phyloP scores from a whole-genome alignment of 805 yeast genomes.

The Pichia heedii region DNA sequence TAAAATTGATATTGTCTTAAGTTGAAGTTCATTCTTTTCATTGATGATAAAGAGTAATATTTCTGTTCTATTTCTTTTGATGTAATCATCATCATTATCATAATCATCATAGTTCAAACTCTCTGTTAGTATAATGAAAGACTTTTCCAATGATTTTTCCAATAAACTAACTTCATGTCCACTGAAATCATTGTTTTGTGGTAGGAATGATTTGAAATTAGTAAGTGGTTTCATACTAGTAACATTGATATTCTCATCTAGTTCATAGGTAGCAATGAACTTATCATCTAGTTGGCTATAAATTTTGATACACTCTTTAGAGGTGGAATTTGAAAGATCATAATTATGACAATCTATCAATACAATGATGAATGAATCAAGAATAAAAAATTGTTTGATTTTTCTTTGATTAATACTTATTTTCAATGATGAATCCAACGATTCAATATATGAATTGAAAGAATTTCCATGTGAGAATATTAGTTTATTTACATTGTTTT shows the following conservation, averaged over 20 bases:
- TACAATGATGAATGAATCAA: too few species aligned
- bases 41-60: constrained; percentile 11
- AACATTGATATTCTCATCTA: constrained; percentile 11
- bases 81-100: not conserved
- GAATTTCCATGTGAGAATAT: too few species aligned
- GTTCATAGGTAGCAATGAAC: constrained; percentile 9
- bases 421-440: too few species aligned
- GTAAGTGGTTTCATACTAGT: constrained; percentile 6
- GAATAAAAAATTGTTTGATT: too few species aligned
- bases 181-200: constrained; percentile 5
- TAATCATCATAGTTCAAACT: constrained; percentile 5
- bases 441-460: too few species aligned
- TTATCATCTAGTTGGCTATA: not conserved
- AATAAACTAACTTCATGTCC: constrained; percentile 4
- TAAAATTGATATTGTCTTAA: constrained; percentile 11
- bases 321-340: too few species aligned
- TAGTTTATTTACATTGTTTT: not conserved
- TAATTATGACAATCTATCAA: too few species aligned
- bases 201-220: constrained; percentile 2
- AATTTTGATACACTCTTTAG: not conserved
- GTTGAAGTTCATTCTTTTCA: constrained; percentile 1
- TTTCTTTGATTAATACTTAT: too few species aligned
- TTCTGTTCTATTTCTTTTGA: constrained; percentile 6
- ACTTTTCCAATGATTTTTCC: constrained; percentile 1
- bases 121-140: constrained; percentile 12